Conservation (phyloP, 306 rosid genomes). For the Glycine tomentella region DNA sequence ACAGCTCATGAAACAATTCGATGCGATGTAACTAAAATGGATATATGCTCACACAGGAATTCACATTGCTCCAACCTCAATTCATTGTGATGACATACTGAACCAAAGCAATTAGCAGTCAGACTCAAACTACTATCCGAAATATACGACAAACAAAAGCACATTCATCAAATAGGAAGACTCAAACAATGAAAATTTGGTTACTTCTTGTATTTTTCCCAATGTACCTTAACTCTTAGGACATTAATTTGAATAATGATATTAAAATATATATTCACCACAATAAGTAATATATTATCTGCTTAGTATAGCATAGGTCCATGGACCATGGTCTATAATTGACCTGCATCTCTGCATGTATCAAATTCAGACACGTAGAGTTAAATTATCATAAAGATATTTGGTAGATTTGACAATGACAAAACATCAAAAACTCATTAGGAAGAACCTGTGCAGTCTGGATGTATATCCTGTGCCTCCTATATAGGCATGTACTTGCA, state of each 20-base stretch:
- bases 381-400: conserved; percentile 35
- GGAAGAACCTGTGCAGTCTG: not conserved
- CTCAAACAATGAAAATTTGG: not conserved
- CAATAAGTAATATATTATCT: not conserved
- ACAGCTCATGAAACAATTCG: conserved; percentile 6
- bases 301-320: not conserved
- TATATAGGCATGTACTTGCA: not conserved
- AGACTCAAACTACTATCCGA: conserved; percentile 14
- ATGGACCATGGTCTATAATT: conserved; percentile 4
- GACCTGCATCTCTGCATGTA: not conserved
- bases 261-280: conserved; percentile 12
- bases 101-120: not conserved
- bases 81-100: not conserved
- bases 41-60: conserved; percentile 9
- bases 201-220: conserved; percentile 30
- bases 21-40: conserved; percentile 22
- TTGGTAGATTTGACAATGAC: conserved; percentile 38
- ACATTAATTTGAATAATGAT: not conserved
- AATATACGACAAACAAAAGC: conserved; percentile 13
- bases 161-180: conserved; percentile 13
- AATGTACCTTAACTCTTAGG: too few species aligned
- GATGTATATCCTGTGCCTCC: not conserved
- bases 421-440: not conserved
- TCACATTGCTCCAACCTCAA: too few species aligned
- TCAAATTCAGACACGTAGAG: conserved; percentile 11